Percentiles rank a stretch among this genome's conserved stretches.
Evolutionary conservation across 106 monocot genomes (phyloP).

Genomic region (Narthecium ossifragum): DNA sequence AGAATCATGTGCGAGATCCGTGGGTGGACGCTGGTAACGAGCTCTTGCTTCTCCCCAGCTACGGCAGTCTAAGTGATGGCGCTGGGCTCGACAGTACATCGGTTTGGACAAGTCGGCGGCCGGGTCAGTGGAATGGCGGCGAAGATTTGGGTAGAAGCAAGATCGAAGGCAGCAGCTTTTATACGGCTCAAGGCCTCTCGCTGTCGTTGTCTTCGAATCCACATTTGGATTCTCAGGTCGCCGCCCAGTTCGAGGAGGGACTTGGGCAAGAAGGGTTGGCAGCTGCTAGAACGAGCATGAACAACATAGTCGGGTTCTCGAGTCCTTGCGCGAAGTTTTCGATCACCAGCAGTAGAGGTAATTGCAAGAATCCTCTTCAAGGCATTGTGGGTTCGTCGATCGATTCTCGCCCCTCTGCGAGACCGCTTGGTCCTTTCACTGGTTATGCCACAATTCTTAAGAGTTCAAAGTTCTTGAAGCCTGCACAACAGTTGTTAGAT

Average conservation of each 20-base stretch:
- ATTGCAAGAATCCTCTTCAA: neutral
- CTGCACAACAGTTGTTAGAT: constrained; percentile 45
- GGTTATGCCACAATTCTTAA: constrained; percentile 57
- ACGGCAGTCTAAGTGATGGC: neutral
- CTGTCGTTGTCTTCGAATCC: constrained; percentile 37
- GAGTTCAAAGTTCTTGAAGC: constrained; percentile 50
- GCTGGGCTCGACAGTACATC: neutral
- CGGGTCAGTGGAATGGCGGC: constrained; percentile 6
- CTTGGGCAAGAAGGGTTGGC: constrained; percentile 3
- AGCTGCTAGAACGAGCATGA: neutral
- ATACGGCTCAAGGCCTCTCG: constrained; percentile 18
- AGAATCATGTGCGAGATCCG: neutral
- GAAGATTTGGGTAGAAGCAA: neutral
- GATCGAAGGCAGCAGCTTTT: neutral
- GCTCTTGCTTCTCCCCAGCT: constrained; percentile 19
- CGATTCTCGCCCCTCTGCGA: constrained; percentile 7
- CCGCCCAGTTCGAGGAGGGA: constrained; percentile 1
- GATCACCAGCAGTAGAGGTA: neutral
- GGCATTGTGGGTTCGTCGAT: neutral
- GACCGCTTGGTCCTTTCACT: constrained; percentile 62
- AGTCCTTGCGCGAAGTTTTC: neutral
- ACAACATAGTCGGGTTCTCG: neutral
- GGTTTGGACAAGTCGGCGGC: neutral
- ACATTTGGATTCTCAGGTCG: constrained; percentile 1
- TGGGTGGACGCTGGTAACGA: constrained; percentile 16